A percentile compares a stretch with the other conserved stretches of the same genome.
These are phyloP conservation scores for Ogataea sp. DNA, from an alignment of 805 yeast species.

Conservation along the genomic window DNA sequence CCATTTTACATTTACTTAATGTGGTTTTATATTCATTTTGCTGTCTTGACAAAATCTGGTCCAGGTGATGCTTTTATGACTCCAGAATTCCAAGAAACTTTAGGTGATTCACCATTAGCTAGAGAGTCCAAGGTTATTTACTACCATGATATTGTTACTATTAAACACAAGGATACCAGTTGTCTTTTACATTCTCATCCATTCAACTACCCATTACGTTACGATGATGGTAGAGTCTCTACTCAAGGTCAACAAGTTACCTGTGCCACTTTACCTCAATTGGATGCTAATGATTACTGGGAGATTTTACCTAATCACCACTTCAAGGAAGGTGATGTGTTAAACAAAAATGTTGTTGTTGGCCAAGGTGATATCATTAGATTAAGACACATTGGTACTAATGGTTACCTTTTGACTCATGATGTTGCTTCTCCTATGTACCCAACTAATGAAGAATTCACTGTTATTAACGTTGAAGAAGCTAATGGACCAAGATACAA, in stretches of 20 bases:
- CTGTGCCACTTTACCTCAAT: constrained; percentile 40
- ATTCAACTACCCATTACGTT: constrained; percentile 75
- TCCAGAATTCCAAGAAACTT: constrained; percentile 88
- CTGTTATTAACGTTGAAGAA: constrained; percentile 56
- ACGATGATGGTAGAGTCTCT: constrained; percentile 93
- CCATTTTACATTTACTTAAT: constrained; percentile 78
- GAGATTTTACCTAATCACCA: constrained; percentile 61
- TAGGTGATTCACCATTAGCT: constrained; percentile 76
- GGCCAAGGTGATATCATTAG: constrained; percentile 68
- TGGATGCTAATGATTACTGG: constrained; percentile 80
- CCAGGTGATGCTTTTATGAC: constrained; percentile 96
- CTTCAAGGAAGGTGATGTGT: constrained; percentile 27
- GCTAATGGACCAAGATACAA: constrained; percentile 50
- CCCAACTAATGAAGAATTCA: constrained; percentile 92
- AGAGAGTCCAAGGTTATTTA: constrained; percentile 62
- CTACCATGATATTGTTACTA: constrained; percentile 66
- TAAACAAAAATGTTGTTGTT: constrained; percentile 39
- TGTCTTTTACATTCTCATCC: constrained; percentile 80
- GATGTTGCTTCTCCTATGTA: constrained; percentile 93
- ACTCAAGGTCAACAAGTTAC: constrained; percentile 95
- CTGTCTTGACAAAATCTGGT: constrained; percentile 75
- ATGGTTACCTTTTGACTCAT: constrained; percentile 77
- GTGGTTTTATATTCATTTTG: constrained; percentile 92
- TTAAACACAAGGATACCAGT: constrained; percentile 74
- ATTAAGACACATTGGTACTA: constrained; percentile 72